Percentiles rank a stretch among this genome's conserved stretches.
Evolutionary conservation across 2,329 filamentous ascomycete genomes (phyloP).

Genomic region (Plenodomus biglobosus): DNA sequence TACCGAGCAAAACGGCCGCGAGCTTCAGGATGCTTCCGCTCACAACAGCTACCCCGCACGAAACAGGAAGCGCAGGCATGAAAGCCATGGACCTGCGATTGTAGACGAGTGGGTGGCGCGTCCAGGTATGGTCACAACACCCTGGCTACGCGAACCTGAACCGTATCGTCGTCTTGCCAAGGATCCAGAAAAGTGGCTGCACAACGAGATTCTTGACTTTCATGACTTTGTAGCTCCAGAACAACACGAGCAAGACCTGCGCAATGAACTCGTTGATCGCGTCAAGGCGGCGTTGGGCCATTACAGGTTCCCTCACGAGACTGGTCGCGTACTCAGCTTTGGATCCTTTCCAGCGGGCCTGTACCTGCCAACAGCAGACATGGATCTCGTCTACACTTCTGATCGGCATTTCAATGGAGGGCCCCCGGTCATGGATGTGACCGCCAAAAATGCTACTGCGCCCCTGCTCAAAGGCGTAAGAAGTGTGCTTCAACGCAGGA

Average conservation of each 20-base stretch:
- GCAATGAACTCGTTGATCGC: conserved; percentile 70
- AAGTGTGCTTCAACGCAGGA: conserved; percentile 56
- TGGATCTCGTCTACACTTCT: conserved; percentile 85
- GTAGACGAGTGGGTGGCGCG: conserved; percentile 47
- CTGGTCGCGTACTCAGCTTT: conserved; percentile 71
- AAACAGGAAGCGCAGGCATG: conserved; percentile 68
- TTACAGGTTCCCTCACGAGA: conserved; percentile 19
- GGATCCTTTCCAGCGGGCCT: conserved; percentile 89
- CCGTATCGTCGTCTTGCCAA: conserved; percentile 59
- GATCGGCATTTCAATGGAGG: conserved; percentile 59
- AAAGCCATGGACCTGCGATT: conserved; percentile 43
- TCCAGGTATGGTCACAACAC: conserved; percentile 51
- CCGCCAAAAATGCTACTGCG: conserved; percentile 51
- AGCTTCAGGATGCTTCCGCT: conserved; percentile 1
- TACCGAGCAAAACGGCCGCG: conserved; percentile 16
- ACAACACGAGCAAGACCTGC: conserved; percentile 74
- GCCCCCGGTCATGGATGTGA: conserved; percentile 40
- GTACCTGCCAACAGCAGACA: conserved; percentile 79
- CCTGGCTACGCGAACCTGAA: conserved; percentile 42
- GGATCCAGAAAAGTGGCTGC: conserved; percentile 62
- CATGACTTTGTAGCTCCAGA: conserved; percentile 80
- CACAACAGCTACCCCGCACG: conserved; percentile 9
- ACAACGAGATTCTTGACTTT: conserved; percentile 89
- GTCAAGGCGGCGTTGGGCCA: conserved; percentile 60
- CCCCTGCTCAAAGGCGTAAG: conserved; percentile 64